A percentile compares a stretch with the other conserved stretches of the same genome.
phyloP scores from a whole-genome alignment of 2,329 filamentous ascomycete genomes.

The Gyromitra esculenta region DNA sequence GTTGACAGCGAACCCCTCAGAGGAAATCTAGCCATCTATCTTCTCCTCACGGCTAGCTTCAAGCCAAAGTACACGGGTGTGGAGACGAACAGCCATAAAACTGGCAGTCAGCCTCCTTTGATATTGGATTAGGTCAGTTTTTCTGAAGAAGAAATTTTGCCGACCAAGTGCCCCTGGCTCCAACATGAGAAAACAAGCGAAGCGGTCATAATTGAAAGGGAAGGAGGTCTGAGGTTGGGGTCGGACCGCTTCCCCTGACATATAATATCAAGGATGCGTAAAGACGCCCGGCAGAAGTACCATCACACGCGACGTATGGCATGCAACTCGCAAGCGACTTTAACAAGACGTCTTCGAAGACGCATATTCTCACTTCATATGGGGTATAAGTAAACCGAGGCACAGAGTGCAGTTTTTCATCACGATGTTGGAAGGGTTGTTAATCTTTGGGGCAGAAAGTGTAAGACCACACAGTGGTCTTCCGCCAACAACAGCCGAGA shows the following conservation, averaged over 20 bases:
- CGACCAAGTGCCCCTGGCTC: not conserved
- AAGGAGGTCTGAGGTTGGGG: slow-evolving; percentile 23
- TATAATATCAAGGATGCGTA: slow-evolving; percentile 26
- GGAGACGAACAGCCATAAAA: slow-evolving; percentile 19
- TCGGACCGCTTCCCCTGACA: slow-evolving; percentile 33
- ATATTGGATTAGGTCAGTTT: not conserved
- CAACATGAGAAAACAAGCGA: slow-evolving; percentile 6
- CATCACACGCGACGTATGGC: slow-evolving; percentile 4
- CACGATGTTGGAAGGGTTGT: not conserved
- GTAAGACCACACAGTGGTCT: slow-evolving; percentile 21
- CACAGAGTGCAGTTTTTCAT: not conserved
- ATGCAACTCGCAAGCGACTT: slow-evolving; percentile 24
- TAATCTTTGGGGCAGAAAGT: slow-evolving; percentile 9
- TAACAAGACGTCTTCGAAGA: slow-evolving; percentile 22
- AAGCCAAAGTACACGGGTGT: slow-evolving; percentile 6
- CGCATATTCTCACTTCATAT: slow-evolving; percentile 19
- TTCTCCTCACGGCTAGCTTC: not conserved
- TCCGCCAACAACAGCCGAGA: slow-evolving; percentile 6
- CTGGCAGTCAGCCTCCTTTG: not conserved
- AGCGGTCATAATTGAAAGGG: slow-evolving; percentile 16
- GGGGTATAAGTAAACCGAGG: slow-evolving; percentile 3
- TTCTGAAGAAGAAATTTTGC: not conserved
- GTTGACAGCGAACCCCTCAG: slow-evolving; percentile 14
- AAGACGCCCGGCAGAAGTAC: slow-evolving; percentile 13
- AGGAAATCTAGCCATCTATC: slow-evolving; percentile 4